Conservation (phyloP, 306 rosid species). For the Abrus precatorius region DNA sequence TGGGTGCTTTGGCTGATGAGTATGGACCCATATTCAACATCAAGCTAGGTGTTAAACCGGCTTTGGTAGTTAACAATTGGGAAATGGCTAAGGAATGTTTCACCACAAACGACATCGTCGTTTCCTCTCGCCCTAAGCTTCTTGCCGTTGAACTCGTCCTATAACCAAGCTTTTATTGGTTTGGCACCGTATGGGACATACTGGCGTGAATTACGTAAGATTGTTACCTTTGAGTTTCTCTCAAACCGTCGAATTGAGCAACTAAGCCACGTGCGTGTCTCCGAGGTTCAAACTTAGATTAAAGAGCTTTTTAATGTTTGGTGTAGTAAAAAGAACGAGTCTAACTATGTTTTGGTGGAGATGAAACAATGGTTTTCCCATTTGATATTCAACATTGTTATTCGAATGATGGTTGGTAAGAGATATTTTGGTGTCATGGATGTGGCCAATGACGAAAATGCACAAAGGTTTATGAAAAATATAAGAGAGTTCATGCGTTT, state of each 20-base stretch:
- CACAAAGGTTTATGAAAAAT: background rate
- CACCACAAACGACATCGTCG: constrained; percentile 18
- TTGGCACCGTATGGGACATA: constrained; percentile 38
- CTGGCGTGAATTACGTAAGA: constrained; percentile 45
- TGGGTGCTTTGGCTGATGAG: constrained; percentile 42
- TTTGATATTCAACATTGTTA: background rate
- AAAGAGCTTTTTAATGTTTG: constrained; percentile 13
- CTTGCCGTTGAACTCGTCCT: background rate
- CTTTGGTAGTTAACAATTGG: constrained; percentile 39
- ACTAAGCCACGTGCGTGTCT: background rate
- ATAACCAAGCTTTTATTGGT: constrained; percentile 21
- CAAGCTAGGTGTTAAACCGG: background rate
- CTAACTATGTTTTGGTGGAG: background rate
- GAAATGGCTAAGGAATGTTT: constrained; percentile 44
- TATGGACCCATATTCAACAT: constrained; percentile 44
- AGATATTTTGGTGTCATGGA: background rate
- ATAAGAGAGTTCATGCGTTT: background rate
- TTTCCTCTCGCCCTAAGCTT: background rate
- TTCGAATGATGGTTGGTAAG: background rate
- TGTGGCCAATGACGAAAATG: background rate
- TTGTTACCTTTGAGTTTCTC: constrained; percentile 4
- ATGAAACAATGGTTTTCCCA: constrained; percentile 15
- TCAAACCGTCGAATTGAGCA: constrained; percentile 19
- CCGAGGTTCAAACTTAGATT: background rate
- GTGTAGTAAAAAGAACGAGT: background rate